phyloP scores from a whole-genome alignment of 495 filamentous ascomycete species.

The Echria macrotheca region DNA sequence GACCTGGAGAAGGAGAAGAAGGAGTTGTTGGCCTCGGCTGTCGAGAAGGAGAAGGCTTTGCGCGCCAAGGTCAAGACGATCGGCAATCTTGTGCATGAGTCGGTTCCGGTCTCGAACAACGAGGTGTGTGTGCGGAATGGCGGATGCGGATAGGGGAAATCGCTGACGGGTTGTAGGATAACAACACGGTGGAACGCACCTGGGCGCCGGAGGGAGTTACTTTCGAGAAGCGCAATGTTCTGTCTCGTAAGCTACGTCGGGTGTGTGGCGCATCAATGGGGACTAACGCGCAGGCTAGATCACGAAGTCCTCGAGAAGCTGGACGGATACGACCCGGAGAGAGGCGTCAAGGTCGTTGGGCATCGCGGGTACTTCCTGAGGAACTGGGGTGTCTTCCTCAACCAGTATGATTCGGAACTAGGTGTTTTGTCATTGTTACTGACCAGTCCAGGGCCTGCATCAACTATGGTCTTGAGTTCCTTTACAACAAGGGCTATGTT shows the following conservation, averaged over 20 bases:
- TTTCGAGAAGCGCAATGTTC: conserved; percentile 52
- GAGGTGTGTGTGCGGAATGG: no score
- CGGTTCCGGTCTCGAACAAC: conserved; percentile 83
- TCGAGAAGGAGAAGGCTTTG: conserved; percentile 66
- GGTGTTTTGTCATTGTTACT: not conserved
- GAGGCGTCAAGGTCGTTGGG: conserved; percentile 90
- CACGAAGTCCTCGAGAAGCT: conserved; percentile 87
- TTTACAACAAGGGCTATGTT: conserved; percentile 71
- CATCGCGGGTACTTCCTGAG: conserved; percentile 92
- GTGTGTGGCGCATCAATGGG: conserved; percentile 33
- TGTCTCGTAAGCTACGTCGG: conserved; percentile 18
- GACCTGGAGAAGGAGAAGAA: conserved; percentile 76
- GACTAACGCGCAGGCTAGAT: conserved; percentile 45
- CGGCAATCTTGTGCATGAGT: conserved; percentile 90
- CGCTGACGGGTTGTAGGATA: no score
- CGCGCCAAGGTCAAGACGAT: conserved; percentile 71
- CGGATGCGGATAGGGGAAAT: no score
- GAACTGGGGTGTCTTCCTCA: conserved; percentile 86
- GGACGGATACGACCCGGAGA: conserved; percentile 89
- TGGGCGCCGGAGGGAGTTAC: conserved; percentile 73
- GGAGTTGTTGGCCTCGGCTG: conserved; percentile 63
- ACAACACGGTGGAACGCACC: conserved; percentile 68
- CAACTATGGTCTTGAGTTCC: conserved; percentile 90
- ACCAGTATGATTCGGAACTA: conserved; percentile 20
- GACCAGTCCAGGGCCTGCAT: conserved; percentile 56